Percentiles rank a stretch among this genome's conserved stretches.
Conservation (phyloP, 345 rosid genomes). For the Eucalyptus sp. region DNA sequence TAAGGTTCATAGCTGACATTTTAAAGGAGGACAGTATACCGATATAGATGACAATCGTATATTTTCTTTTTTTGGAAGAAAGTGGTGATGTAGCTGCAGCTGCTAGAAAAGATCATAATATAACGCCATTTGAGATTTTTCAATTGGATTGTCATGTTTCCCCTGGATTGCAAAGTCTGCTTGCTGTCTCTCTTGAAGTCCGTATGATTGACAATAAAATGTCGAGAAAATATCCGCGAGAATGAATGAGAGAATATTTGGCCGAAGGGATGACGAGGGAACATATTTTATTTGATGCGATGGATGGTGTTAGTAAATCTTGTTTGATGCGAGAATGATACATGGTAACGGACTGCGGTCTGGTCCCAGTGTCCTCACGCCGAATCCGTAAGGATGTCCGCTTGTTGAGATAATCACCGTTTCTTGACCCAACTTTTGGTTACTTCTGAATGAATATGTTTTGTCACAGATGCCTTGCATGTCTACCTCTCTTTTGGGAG, state of each 20-base stretch:
- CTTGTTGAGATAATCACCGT: no score
- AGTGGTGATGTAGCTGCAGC: neutral
- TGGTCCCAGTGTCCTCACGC: no score
- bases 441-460: no score
- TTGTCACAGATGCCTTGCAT: no score
- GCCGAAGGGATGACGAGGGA: neutral
- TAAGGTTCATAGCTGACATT: constrained; percentile 78
- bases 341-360: no score
- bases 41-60: neutral
- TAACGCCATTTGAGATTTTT: neutral
- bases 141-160: neutral
- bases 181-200: neutral
- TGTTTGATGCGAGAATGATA: no score
- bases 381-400: no score
- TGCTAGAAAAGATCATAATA: neutral
- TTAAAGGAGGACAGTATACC: neutral
- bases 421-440: no score
- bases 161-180: neutral
- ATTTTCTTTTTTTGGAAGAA: neutral
- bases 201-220: neutral
- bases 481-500: no score
- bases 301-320: no score
- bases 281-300: neutral
- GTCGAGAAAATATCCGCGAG: neutral
- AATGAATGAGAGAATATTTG: neutral